Conservation (phyloP, 2,329 filamentous ascomycete species). For the Aspergillus bombycis region DNA sequence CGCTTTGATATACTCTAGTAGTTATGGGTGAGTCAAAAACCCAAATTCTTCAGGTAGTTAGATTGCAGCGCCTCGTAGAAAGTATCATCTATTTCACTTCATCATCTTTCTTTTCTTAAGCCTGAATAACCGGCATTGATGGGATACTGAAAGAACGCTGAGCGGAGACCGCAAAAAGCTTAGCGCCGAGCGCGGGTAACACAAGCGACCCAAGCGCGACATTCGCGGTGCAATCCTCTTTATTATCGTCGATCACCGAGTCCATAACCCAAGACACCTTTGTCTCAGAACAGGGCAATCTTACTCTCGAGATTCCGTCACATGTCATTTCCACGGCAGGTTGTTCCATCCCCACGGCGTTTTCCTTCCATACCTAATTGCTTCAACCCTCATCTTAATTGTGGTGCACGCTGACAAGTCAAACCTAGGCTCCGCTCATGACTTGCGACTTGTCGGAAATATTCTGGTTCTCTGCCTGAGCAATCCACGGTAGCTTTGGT, state of each 20-base stretch:
- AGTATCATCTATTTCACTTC: not conserved
- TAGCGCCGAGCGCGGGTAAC: conserved; percentile 9
- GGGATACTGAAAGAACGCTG: not conserved
- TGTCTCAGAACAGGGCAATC: not conserved
- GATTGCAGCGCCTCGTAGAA: not conserved
- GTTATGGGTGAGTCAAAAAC: not conserved
- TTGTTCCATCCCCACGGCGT: conserved; percentile 4
- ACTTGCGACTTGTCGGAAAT: conserved; percentile 33
- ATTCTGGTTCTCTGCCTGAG: conserved; percentile 30
- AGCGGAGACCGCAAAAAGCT: conserved; percentile 8
- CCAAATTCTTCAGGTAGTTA: not conserved
- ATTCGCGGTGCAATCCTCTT: conserved; percentile 9
- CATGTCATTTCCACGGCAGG: conserved; percentile 20
- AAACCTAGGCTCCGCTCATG: conserved; percentile 31
- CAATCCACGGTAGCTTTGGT: conserved; percentile 25
- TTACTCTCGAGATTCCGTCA: conserved; percentile 11
- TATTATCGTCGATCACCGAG: conserved; percentile 9
- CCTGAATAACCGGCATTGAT: not conserved
- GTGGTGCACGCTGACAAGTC: conserved; percentile 14
- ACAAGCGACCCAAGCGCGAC: conserved; percentile 18
- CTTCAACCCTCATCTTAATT: not conserved
- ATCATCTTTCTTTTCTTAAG: not conserved
- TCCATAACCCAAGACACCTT: conserved; percentile 6
- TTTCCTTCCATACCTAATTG: not conserved
- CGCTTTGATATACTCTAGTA: not conserved